phyloP scores from a whole-genome alignment of 2,329 filamentous ascomycete species.

The Ascochyta rabiei region DNA sequence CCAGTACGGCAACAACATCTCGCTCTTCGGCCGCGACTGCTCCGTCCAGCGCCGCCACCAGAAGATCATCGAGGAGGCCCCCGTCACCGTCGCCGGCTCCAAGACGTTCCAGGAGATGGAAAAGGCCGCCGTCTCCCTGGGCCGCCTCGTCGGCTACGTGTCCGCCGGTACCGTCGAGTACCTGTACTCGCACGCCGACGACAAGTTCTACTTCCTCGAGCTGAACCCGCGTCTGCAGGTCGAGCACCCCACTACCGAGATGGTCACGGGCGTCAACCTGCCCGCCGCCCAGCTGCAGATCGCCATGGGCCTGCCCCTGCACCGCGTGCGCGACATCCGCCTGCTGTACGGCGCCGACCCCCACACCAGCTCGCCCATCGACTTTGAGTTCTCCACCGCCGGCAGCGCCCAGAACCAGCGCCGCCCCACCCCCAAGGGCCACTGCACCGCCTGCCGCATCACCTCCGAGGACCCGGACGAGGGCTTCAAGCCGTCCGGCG shows the following conservation, averaged over 20 bases:
- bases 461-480: conserved; percentile 98
- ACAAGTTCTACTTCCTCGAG: conserved; percentile 99
- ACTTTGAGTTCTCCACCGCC: conserved; percentile 93
- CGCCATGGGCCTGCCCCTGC: conserved; percentile 96
- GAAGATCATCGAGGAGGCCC: conserved; percentile 99
- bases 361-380: conserved; percentile 82
- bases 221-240: conserved; percentile 98
- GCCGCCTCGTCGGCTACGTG: conserved; percentile 94
- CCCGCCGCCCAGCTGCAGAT: conserved; percentile 97
- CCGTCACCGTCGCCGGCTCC: conserved; percentile 91
- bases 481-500: conserved; percentile 98
- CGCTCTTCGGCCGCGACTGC: conserved; percentile 96
- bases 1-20: conserved; percentile 99
- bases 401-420: conserved; percentile 84
- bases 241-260: conserved; percentile 98
- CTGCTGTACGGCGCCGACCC: conserved; percentile 95
- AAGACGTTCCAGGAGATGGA: conserved; percentile 96
- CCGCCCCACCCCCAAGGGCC: conserved; percentile 89
- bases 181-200: conserved; percentile 94
- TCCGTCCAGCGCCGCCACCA: conserved; percentile 98
- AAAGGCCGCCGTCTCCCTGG: conserved; percentile 90
- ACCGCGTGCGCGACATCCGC: conserved; percentile 94
- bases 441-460: conserved; percentile 98
- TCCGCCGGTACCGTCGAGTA: conserved; percentile 99
- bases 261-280: conserved; percentile 97